phyloP scores from a whole-genome alignment of 768 basidiomycete species.

The Crassisporium funariophilum region DNA sequence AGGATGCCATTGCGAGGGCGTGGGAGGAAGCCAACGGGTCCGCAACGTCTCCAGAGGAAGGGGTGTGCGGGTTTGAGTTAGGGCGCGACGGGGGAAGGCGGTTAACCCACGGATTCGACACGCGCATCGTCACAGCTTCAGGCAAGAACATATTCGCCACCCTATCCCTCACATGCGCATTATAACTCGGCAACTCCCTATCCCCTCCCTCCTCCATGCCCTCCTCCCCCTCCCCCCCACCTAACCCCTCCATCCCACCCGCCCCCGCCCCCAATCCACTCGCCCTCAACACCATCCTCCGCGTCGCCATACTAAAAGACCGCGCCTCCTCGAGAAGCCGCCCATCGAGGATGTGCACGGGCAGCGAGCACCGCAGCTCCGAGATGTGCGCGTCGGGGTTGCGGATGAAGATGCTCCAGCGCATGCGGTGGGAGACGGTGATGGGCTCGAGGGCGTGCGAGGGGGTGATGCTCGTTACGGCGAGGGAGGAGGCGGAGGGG shows the following conservation, averaged over 20 bases:
- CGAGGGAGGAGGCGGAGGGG: not conserved
- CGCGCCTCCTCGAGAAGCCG: conserved; percentile 76
- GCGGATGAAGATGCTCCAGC: conserved; percentile 76
- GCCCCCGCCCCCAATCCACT: conserved; percentile 29
- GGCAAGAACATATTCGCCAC: conserved; percentile 78
- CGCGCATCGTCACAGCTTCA: conserved; percentile 61
- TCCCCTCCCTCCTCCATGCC: conserved; percentile 55
- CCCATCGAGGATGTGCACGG: conserved; percentile 79
- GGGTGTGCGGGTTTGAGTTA: no score
- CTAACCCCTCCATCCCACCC: conserved; percentile 26
- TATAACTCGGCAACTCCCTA: conserved; percentile 86
- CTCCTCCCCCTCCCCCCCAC: conserved; percentile 33
- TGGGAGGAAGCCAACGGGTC: not conserved
- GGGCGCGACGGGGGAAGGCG: conserved; percentile 4
- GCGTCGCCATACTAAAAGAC: conserved; percentile 69
- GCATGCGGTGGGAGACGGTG: conserved; percentile 72
- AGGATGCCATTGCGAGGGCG: no score
- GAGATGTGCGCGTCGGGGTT: conserved; percentile 93
- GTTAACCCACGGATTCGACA: conserved; percentile 60
- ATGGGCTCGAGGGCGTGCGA: conserved; percentile 79
- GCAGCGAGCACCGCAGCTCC: conserved; percentile 93
- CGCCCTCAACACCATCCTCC: conserved; percentile 62
- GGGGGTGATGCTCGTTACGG: conserved; percentile 49
- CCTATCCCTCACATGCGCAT: conserved; percentile 86
- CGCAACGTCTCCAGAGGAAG: not conserved